A percentile compares a stretch with the other conserved stretches of the same genome.
Conservation (phyloP, 2,329 filamentous ascomycete genomes). For the Neonectria magnoliae region DNA sequence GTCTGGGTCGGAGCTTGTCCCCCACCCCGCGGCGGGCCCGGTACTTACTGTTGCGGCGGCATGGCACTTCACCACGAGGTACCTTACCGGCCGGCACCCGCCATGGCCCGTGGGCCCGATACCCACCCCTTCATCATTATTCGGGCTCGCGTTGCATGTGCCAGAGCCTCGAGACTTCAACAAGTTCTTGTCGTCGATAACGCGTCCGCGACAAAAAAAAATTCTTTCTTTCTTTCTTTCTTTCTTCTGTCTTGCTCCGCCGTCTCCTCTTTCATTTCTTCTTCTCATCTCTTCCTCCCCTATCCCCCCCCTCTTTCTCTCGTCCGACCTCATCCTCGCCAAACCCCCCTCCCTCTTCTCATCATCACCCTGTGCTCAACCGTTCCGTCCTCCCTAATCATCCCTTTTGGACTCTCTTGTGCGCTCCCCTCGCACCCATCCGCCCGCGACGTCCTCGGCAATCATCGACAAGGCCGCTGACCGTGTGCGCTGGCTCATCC, state of each 20-base stretch:
- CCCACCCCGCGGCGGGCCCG: background rate
- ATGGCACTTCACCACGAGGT: background rate
- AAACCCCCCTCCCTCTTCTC: background rate
- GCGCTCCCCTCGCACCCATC: background rate
- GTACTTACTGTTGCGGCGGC: background rate
- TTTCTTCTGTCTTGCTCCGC: conserved; percentile 11
- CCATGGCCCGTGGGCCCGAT: background rate
- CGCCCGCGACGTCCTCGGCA: background rate
- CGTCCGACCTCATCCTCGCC: background rate
- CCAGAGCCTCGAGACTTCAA: background rate
- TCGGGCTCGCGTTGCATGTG: background rate
- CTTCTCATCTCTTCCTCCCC: background rate
- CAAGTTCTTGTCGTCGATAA: conserved; percentile 11
- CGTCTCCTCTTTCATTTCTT: conserved; percentile 1
- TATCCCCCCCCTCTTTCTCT: background rate
- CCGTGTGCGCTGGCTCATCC: background rate
- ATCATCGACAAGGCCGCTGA: background rate
- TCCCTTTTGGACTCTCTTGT: background rate
- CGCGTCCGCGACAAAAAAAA: conserved; percentile 18
- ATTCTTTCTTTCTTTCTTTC: no score
- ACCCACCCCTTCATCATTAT: conserved; percentile 2
- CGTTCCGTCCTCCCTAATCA: background rate
- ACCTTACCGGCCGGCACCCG: background rate
- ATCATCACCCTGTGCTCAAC: conserved; percentile 1
- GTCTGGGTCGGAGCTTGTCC: background rate